These are phyloP conservation scores for Yarrowia phangngaensis DNA, from an alignment of 805 yeast species.

Conservation along the genomic window DNA sequence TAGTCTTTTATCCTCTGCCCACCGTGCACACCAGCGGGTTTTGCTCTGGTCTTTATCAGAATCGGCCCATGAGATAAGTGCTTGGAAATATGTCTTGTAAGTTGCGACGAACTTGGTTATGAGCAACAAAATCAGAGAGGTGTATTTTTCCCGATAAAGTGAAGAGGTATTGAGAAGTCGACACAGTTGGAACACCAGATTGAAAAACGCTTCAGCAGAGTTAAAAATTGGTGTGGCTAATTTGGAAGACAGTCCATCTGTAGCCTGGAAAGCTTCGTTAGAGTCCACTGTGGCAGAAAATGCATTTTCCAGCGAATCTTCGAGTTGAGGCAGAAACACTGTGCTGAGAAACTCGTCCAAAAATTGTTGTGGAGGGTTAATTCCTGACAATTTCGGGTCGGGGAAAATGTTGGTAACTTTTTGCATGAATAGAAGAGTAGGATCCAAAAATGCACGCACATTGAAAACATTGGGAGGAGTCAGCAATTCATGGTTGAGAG, in stretches of 20 bases:
- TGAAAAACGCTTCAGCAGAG: constrained; percentile 48
- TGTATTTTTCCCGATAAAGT: constrained; percentile 55
- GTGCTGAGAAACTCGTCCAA: constrained; percentile 61
- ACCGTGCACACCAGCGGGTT: constrained; percentile 15
- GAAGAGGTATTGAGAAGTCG: constrained; percentile 57
- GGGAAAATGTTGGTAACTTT: constrained; percentile 49
- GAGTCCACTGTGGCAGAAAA: constrained; percentile 49
- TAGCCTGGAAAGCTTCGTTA: constrained; percentile 40
- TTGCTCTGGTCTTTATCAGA: constrained; percentile 26
- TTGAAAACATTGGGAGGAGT: constrained; percentile 71
- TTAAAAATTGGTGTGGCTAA: constrained; percentile 40
- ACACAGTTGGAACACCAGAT: constrained; percentile 49
- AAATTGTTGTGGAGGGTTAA: constrained; percentile 39
- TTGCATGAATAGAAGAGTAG: constrained; percentile 63
- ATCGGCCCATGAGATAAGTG: constrained; percentile 24
- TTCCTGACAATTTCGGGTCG: constrained; percentile 37
- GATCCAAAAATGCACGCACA: constrained; percentile 73
- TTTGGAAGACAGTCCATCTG: constrained; percentile 36
- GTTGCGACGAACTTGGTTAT: constrained; percentile 31
- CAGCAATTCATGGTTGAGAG: constrained; percentile 57
- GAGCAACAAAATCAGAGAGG: constrained; percentile 38
- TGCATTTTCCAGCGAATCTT: constrained; percentile 50
- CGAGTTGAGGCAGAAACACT: constrained; percentile 61
- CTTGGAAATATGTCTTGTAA: constrained; percentile 27
- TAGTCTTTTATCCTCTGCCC: constrained; percentile 24